A percentile compares a stretch with the other conserved stretches of the same genome.
Conservation (phyloP, 129 eudicot species). For the Flaveria brownii region DNA sequence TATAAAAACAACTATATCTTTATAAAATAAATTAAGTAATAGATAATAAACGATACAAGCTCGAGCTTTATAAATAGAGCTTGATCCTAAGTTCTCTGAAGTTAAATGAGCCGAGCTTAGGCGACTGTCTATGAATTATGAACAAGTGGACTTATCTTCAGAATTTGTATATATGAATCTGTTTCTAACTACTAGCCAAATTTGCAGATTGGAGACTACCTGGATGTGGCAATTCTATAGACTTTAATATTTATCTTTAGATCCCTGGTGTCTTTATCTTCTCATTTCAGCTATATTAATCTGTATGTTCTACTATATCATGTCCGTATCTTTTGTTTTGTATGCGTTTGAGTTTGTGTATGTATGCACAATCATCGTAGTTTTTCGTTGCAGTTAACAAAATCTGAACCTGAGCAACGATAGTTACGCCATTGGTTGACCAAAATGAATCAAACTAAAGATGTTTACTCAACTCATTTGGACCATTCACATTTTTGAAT, state of each 20-base stretch:
- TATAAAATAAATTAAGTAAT: too few species aligned
- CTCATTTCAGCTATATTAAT: slow-evolving; percentile 20
- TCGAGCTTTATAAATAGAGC: too few species aligned
- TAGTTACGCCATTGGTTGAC: slow-evolving; percentile 24
- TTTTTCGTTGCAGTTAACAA: background rate
- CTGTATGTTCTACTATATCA: background rate
- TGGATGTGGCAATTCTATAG: slow-evolving; percentile 80
- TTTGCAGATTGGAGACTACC: slow-evolving; percentile 88
- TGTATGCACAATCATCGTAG: background rate
- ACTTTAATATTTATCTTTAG: background rate
- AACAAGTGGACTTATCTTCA: background rate
- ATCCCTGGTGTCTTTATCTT: background rate
- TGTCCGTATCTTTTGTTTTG: background rate
- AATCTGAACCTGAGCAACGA: background rate
- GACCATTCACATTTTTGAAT: background rate
- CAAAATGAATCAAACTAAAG: background rate
- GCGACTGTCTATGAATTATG: background rate
- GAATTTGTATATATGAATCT: background rate
- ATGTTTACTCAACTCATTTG: background rate
- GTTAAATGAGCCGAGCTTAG: too few species aligned
- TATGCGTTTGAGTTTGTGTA: background rate
- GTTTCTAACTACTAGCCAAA: slow-evolving; percentile 18
- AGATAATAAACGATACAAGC: too few species aligned
- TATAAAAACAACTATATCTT: too few species aligned
- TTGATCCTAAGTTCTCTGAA: too few species aligned